Evolutionary conservation across 73 alveolate genomes (phyloP), one percentile per base, ranked within the genome.

Genomic region (Paramecium tetraurelia): DNA sequence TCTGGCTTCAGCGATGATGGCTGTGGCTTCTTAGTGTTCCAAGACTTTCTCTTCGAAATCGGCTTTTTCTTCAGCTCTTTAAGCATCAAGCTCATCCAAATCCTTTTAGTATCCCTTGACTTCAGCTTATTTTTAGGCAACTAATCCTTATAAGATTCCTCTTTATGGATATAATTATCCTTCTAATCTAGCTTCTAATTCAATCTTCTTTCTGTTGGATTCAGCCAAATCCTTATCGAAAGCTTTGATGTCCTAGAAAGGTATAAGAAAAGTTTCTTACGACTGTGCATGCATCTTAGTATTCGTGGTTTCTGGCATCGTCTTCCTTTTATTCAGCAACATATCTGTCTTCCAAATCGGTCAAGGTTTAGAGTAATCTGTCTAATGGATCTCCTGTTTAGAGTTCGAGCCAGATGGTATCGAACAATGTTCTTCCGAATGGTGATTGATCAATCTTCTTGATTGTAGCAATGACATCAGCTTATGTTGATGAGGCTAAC

Each of bases 401-500:
- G 72, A 80, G 90, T 80, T 80, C 90, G 75, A 80, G 90, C 90
- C 90, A 80, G 20, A 80, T 48, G 41, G 90, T 80, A 7, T 46
- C 75, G 75, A 80, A 80, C 75, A 80, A 80, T 22, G 90, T 80
- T 80, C 90, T 80, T 80, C 90, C 90, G 90, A 80, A 80, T 22
- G 90, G 90, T 22, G 90, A 31, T 44, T 33, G 0, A 18, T 80
- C 90, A 48, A 80, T 80, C 57, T 41, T 80, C 77, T 80, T 80
- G 46, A 80, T 80, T 44, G 90, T 80, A 2, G 90, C 90, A 35
- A 80, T 48, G n/a, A 80, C 90, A 80, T 80, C 90, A 46, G 90
- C 90, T 46, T 80, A 48, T 41, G 90, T 80, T 22, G 90, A 33
- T 80, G 90, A 41, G 31, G 18, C 90, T 46, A 80, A 80, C 48